A percentile compares a stretch with the other conserved stretches of the same genome.
Conservation (phyloP, 2,329 filamentous ascomycete genomes). For the Phyllosticta citribraziliensis region DNA sequence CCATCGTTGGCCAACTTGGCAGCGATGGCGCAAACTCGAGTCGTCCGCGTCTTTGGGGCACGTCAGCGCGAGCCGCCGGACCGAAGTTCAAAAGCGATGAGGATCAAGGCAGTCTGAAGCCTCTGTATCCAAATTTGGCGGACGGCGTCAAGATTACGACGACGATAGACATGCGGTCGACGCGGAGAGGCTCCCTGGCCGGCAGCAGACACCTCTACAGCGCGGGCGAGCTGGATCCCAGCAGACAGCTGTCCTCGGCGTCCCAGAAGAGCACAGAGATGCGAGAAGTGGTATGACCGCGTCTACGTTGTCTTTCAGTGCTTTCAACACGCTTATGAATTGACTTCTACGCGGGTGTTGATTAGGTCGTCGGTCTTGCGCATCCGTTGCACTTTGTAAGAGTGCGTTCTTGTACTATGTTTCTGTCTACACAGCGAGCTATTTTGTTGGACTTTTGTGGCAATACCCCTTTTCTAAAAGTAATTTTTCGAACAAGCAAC, state of each 20-base stretch:
- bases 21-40: neutral
- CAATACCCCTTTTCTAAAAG: too few relatives aligned
- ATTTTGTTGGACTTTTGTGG: too few relatives aligned
- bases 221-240: neutral
- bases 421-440: too few relatives aligned
- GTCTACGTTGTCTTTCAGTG: neutral
- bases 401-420: too few relatives aligned
- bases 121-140: neutral
- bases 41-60: neutral
- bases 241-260: neutral
- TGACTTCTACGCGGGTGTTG: neutral
- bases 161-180: neutral
- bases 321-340: neutral
- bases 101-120: neutral
- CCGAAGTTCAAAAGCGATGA: neutral
- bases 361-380: neutral
- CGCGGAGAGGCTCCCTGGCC: neutral
- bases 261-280: neutral
- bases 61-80: neutral
- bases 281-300: neutral
- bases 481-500: too few relatives aligned
- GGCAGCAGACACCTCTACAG: neutral
- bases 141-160: neutral
- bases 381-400: neutral
- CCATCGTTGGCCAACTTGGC: neutral